phyloP scores from a whole-genome alignment of 148 eudicot species.

The Rhododendron vialii region DNA sequence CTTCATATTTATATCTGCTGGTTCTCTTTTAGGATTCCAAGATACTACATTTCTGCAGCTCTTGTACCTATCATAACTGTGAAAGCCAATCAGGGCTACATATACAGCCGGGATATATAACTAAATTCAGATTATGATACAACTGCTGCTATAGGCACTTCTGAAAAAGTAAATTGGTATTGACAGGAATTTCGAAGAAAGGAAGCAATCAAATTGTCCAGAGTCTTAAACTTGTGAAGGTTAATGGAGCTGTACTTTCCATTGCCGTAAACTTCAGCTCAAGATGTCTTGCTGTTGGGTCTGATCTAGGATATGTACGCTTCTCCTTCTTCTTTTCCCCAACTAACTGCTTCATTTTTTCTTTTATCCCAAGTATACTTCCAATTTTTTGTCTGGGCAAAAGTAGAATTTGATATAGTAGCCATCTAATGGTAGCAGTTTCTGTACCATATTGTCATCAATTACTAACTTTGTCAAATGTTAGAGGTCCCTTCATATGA shows the following conservation, averaged over 20 bases:
- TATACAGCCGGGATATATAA: background rate
- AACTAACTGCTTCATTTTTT: background rate
- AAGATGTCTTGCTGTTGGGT: slow-evolving; percentile 75
- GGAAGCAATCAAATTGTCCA: slow-evolving; percentile 67
- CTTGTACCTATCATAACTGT: background rate
- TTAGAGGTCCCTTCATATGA: background rate
- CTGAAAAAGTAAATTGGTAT: background rate
- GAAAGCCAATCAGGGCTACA: background rate
- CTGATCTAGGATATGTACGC: slow-evolving; percentile 91
- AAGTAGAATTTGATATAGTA: background rate
- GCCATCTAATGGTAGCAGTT: background rate
- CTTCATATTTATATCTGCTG: background rate
- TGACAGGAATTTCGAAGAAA: slow-evolving; percentile 76
- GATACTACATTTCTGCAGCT: background rate
- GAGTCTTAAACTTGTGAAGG: slow-evolving; percentile 56
- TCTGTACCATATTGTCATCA: background rate
- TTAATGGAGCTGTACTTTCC: slow-evolving; percentile 68
- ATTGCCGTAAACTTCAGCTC: slow-evolving; percentile 34
- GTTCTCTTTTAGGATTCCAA: background rate
- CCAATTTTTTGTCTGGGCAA: background rate
- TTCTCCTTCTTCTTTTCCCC: slow-evolving; percentile 3
- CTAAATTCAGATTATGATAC: background rate
- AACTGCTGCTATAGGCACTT: background rate
- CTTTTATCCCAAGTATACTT: background rate
- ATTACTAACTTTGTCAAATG: background rate